phyloP scores from a whole-genome alignment of 208 protist genomes.

The Trypanosomatidae sp. region DNA sequence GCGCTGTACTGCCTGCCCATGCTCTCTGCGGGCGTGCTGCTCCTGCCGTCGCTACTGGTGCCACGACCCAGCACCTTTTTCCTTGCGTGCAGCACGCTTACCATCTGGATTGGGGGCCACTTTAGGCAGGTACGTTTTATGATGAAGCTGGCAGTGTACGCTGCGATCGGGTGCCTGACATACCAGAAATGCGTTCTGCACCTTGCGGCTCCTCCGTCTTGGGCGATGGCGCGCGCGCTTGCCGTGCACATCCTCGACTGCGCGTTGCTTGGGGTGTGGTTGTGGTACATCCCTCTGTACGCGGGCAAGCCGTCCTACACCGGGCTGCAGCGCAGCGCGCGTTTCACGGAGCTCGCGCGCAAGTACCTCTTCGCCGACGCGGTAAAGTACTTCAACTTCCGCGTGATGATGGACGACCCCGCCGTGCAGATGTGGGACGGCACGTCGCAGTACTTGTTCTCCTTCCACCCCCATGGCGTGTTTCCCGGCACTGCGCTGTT shows the following conservation, averaged over 20 bases:
- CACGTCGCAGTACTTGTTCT: constrained; percentile 70
- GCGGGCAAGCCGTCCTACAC: constrained; percentile 59
- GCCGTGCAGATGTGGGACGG: constrained; percentile 50
- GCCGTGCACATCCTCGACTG: constrained; percentile 34
- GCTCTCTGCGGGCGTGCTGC: constrained; percentile 18
- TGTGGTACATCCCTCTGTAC: constrained; percentile 69
- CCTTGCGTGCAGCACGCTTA: constrained; percentile 13
- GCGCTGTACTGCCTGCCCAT: constrained; percentile 51
- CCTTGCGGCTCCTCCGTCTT: constrained; percentile 9
- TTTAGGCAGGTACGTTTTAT: constrained; percentile 41
- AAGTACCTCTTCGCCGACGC: constrained; percentile 63
- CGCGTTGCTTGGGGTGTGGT: constrained; percentile 37
- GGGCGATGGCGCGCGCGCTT: constrained; percentile 6
- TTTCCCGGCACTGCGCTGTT: constrained; percentile 75
- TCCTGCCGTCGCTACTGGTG: constrained; percentile 35
- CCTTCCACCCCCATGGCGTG: constrained; percentile 85
- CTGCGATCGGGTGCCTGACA: constrained; percentile 51
- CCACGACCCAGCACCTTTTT: constrained; percentile 57
- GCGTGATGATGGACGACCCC: constrained; percentile 59
- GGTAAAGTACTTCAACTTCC: constrained; percentile 73
- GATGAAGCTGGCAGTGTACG: constrained; percentile 46
- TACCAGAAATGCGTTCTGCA: constrained; percentile 44
- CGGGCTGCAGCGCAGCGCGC: constrained; percentile 46
- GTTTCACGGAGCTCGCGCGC: constrained; percentile 51
- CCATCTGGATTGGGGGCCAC: constrained; percentile 31